A percentile compares a stretch with the other conserved stretches of the same genome.
phyloP scores from a whole-genome alignment of 2,329 filamentous ascomycete genomes.

The Trichoderma pleuroti region DNA sequence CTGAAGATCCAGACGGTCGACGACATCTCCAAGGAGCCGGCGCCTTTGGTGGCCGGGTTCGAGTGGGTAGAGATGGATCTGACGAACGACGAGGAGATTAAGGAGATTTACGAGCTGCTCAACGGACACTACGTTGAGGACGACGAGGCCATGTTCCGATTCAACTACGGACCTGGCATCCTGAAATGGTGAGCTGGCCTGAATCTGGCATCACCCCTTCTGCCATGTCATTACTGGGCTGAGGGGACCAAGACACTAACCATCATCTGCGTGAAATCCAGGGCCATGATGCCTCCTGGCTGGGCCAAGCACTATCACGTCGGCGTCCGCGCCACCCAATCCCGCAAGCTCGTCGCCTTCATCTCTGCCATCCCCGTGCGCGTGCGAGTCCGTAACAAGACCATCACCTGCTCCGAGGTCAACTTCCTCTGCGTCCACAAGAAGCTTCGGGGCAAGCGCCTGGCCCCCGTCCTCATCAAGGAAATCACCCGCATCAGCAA shows the following conservation, averaged over 20 bases:
- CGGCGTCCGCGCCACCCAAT: slow-evolving; percentile 80
- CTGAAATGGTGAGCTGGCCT: slow-evolving; percentile 68
- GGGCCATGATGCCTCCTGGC: slow-evolving; percentile 90
- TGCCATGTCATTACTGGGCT: background rate
- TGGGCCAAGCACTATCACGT: slow-evolving; percentile 96
- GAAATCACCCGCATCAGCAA: slow-evolving; percentile 95
- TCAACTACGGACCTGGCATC: slow-evolving; percentile 89
- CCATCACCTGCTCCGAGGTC: slow-evolving; percentile 80
- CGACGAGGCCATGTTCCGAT: slow-evolving; percentile 93
- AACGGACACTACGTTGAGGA: slow-evolving; percentile 97
- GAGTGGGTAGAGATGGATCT: slow-evolving; percentile 94
- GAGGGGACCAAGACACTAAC: background rate
- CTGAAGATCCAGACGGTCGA: slow-evolving; percentile 77
- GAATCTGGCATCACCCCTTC: background rate
- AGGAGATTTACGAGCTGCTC: slow-evolving; percentile 88
- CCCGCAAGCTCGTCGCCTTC: slow-evolving; percentile 86
- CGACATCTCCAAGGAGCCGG: slow-evolving; percentile 72
- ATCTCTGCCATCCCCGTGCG: slow-evolving; percentile 90
- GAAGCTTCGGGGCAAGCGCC: slow-evolving; percentile 88
- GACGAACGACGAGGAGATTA: slow-evolving; percentile 69
- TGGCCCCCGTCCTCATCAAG: slow-evolving; percentile 93
- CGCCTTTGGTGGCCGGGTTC: slow-evolving; percentile 74
- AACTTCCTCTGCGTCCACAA: slow-evolving; percentile 99
- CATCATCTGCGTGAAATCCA: slow-evolving; percentile 31
- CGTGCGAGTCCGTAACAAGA: slow-evolving; percentile 72